These are phyloP conservation scores for Solanum chiquidenum DNA, from an alignment of 257 asterid genomes.

Conservation along the genomic window DNA sequence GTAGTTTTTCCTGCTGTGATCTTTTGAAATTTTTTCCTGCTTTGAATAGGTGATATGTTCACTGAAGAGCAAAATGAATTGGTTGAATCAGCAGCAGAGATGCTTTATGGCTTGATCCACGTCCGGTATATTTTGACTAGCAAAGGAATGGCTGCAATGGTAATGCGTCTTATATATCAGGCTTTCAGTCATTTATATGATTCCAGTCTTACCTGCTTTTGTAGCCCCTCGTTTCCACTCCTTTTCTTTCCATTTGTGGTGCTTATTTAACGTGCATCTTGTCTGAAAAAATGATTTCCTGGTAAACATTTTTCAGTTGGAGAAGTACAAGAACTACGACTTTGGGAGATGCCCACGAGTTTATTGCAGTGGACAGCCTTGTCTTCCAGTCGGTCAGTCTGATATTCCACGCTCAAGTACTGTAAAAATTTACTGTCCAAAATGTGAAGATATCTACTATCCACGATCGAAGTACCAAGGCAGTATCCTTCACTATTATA, in stretches of 20 bases:
- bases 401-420: constrained; percentile 89
- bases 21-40: not conserved
- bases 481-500: constrained; percentile 64
- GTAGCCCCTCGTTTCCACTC: not conserved
- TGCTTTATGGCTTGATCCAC: constrained; percentile 91
- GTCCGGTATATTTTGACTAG: constrained; percentile 81
- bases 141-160: constrained; percentile 99
- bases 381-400: constrained; percentile 97
- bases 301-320: constrained; percentile 42
- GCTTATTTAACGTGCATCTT: not conserved
- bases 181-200: not conserved
- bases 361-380: constrained; percentile 91
- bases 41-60: constrained; percentile 64
- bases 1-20: constrained; percentile 4
- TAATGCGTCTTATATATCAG: constrained; percentile 18
- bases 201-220: not conserved
- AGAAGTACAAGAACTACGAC: constrained; percentile 88
- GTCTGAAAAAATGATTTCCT: not conserved
- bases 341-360: constrained; percentile 97
- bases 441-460: constrained; percentile 89
- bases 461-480: constrained; percentile 98
- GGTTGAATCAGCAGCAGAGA: constrained; percentile 97
- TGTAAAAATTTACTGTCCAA: constrained; percentile 90
- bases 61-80: constrained; percentile 93
- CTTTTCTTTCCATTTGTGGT: not conserved